Evolutionary conservation across 1,284 basidiomycete genomes (phyloP), one percentile per base, ranked within the genome.

Genomic region (Ustilago hordei): DNA sequence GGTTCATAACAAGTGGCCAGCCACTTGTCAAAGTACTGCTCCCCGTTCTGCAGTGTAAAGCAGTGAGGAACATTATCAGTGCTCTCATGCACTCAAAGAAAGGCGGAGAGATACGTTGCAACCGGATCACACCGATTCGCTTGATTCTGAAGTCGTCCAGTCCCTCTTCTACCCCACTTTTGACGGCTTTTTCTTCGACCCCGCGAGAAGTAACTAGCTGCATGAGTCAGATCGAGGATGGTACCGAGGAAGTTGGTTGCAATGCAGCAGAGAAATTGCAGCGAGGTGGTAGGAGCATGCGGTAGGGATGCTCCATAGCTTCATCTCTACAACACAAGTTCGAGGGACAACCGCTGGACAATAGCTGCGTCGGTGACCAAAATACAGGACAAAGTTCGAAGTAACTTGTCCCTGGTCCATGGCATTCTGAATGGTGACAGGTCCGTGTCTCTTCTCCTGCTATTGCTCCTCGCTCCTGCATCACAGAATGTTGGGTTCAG

Each of bases 111-210:
- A 55, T 36, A 19, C 54, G 54, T 15, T 11, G 23, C 31, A 23
- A 4, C 55, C 55, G 55, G 55, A 57, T 57, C 31, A 57, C 23
- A 47, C 55, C 55, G 55, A 34, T 28, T 28, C 23, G 23, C 23
- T 28, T 28, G 23, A 28, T 28, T 28, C 23, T 28, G 23, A 28
- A 28, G 23, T 28, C 23, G 23, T 3, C 23, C 23, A 28, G 23
- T 28, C 23, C 3, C 23, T 28, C 23, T 28, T 28, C 23, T 28
- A 28, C 23, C 3, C 23, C 23, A 28, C 23, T 28, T 28, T 28
- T 28, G 23, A 28, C 23, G 23, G 23, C 23, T 28, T 28, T 28
- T 28, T 3, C 23, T 28, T 28, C 23, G 23, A 28, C 23, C 23
- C 23, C 23, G 23, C 2, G 23, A 28, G 23, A 28, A 28, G 23